A percentile compares a stretch with the other conserved stretches of the same genome.
These are phyloP conservation scores for Alternaria panax DNA, from an alignment of 2,329 filamentous ascomycete species.

Conservation along the genomic window DNA sequence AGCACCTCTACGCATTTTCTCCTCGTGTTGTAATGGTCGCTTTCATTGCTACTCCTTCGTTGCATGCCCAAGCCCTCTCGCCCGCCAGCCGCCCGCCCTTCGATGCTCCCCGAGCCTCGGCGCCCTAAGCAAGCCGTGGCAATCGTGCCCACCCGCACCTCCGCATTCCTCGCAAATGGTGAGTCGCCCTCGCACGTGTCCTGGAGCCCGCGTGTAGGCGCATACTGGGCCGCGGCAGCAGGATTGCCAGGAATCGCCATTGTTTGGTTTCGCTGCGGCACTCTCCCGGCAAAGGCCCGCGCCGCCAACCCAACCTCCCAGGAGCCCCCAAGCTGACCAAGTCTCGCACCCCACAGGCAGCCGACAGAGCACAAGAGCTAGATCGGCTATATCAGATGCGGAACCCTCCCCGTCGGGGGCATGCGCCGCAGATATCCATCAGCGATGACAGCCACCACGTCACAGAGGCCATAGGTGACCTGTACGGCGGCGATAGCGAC, in stretches of 20 bases:
- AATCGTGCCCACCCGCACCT: constrained; percentile 19
- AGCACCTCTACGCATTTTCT: constrained; percentile 12
- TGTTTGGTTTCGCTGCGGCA: constrained; percentile 5
- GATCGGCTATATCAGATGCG: constrained; percentile 60
- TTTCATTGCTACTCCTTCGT: constrained; percentile 15
- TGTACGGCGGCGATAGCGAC: constrained; percentile 84
- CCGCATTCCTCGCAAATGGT: constrained; percentile 36
- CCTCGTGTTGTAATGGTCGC: constrained; percentile 17
- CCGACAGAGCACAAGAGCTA: constrained; percentile 54
- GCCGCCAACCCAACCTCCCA: constrained; percentile 7
- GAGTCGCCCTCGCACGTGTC: constrained; percentile 16
- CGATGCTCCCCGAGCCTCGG: constrained; percentile 18
- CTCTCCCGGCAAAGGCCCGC: constrained; percentile 15
- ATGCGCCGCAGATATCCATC: constrained; percentile 70
- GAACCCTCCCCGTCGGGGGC: constrained; percentile 62
- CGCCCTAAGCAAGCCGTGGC: constrained; percentile 28
- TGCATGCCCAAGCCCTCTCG: constrained; percentile 6
- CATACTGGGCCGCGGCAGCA: background rate
- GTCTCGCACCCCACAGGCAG: constrained; percentile 40
- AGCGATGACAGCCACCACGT: constrained; percentile 94
- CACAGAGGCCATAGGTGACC: constrained; percentile 88
- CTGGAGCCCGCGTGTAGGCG: background rate
- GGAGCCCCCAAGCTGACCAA: constrained; percentile 36
- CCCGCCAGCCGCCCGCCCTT: constrained; percentile 17
- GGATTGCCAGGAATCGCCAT: background rate